These are phyloP conservation scores for Fusarium solani-melongenae DNA, from an alignment of 2,329 filamentous ascomycete genomes.

Conservation along the genomic window DNA sequence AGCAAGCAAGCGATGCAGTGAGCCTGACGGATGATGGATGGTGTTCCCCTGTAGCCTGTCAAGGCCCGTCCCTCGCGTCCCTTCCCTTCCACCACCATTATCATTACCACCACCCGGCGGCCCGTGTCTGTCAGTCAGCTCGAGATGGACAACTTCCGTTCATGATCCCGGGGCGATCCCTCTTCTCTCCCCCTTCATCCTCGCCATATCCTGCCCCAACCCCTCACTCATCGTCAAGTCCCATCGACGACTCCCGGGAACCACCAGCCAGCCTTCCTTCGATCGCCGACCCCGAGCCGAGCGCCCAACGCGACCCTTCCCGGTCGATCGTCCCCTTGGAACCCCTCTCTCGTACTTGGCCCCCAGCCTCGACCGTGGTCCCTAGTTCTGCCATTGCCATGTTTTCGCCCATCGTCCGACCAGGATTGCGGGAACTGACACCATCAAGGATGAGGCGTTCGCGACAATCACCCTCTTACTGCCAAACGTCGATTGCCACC, in stretches of 20 bases:
- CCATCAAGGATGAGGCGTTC: conserved; percentile 31
- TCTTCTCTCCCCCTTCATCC: conserved; percentile 38
- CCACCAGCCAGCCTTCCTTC: not conserved
- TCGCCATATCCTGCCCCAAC: conserved; percentile 17
- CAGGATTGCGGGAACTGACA: conserved; percentile 26
- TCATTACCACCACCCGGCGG: conserved; percentile 1
- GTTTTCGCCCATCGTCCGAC: conserved; percentile 12
- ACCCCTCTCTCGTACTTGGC: not conserved
- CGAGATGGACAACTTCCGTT: conserved; percentile 15
- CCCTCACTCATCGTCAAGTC: conserved; percentile 17
- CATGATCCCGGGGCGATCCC: conserved; percentile 18
- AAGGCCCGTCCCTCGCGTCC: not conserved
- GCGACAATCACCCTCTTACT: conserved; percentile 30
- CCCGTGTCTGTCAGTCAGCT: conserved; percentile 14
- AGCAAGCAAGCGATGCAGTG: not conserved
- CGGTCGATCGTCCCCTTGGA: conserved; percentile 3
- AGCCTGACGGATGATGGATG: not conserved
- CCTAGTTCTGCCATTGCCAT: conserved; percentile 7
- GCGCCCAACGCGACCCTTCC: conserved; percentile 10
- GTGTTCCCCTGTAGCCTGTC: not conserved
- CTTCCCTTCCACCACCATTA: not conserved
- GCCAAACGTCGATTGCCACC: conserved; percentile 28
- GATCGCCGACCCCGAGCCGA: conserved; percentile 16
- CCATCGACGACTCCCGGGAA: conserved; percentile 2
- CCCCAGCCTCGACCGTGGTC: conserved; percentile 2